phyloP scores from a whole-genome alignment of 2,329 filamentous ascomycete genomes.

The Mycocentrospora acerina region DNA sequence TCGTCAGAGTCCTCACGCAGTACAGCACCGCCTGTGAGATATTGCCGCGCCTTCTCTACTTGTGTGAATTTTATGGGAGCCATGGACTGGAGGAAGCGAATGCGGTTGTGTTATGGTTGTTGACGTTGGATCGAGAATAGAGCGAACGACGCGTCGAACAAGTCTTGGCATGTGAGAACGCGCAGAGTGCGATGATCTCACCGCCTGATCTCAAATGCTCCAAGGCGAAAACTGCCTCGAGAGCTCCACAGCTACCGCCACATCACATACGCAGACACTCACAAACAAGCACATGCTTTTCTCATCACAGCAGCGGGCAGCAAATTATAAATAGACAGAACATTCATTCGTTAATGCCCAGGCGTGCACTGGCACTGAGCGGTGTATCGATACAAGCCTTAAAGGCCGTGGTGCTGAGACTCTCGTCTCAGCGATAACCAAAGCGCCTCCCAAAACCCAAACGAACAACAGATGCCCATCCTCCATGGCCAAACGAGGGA shows the following conservation, averaged over 20 bases:
- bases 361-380: slow-evolving; percentile 33
- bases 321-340: background rate
- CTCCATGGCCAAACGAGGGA: slow-evolving; percentile 36
- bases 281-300: no score
- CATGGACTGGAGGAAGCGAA: slow-evolving; percentile 31
- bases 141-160: slow-evolving; percentile 28
- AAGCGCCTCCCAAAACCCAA: slow-evolving; percentile 4
- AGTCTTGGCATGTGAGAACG: slow-evolving; percentile 30
- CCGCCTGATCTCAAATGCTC: no score
- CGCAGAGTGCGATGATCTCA: slow-evolving; percentile 24
- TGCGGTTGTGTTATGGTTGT: slow-evolving; percentile 21
- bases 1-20: slow-evolving; percentile 82
- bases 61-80: slow-evolving; percentile 44
- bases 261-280: no score
- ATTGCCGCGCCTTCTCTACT: slow-evolving; percentile 50
- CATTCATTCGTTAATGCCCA: slow-evolving; percentile 13
- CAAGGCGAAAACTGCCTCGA: no score
- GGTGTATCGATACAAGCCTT: slow-evolving; percentile 10
- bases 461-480: slow-evolving; percentile 29
- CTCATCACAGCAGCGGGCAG: no score
- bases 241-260: no score
- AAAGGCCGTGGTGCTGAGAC: slow-evolving; percentile 16
- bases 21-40: slow-evolving; percentile 62
- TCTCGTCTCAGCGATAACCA: slow-evolving; percentile 13
- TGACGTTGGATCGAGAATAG: slow-evolving; percentile 25